Evolutionary conservation across 176 grass and related monocot genomes (phyloP).

Genomic region (Avena atlantica): DNA sequence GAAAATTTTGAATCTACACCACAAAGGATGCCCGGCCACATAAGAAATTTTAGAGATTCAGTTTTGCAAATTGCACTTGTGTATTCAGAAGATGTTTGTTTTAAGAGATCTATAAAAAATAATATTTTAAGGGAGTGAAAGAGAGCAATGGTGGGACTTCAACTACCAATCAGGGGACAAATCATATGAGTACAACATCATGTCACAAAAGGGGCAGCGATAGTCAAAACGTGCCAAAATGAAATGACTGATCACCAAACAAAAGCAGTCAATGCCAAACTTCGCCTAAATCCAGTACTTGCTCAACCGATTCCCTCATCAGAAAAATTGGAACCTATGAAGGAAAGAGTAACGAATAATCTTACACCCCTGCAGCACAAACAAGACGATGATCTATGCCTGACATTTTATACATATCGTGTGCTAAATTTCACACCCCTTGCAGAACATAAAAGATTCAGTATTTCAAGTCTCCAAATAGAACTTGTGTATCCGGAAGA

Average conservation of each 20-base stretch:
- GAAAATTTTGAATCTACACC: no score
- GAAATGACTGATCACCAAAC: conserved; percentile 25
- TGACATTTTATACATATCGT: conserved; percentile 10
- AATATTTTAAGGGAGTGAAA: no score
- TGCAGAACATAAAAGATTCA: no score
- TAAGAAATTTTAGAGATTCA: neutral
- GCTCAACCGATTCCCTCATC: neutral
- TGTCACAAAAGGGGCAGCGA: neutral
- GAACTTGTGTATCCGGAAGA: neutral
- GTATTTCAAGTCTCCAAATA: neutral
- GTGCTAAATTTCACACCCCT: conserved; percentile 11
- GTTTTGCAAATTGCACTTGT: neutral
- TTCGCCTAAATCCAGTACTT: neutral
- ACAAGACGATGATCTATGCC: conserved; percentile 27
- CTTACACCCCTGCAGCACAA: conserved; percentile 18
- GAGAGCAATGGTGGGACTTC: neutral
- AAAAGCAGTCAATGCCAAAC: neutral
- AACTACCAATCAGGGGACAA: conserved; percentile 9
- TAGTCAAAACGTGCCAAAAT: conserved; percentile 28
- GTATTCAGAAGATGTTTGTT: neutral
- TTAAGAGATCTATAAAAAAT: no score
- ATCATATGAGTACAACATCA: neutral
- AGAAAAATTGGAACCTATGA: no score
- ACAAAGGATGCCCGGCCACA: no score
- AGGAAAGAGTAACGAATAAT: no score